These are phyloP conservation scores for Talaromyces nanjingensis DNA, from an alignment of 495 filamentous ascomycete genomes.

Conservation along the genomic window DNA sequence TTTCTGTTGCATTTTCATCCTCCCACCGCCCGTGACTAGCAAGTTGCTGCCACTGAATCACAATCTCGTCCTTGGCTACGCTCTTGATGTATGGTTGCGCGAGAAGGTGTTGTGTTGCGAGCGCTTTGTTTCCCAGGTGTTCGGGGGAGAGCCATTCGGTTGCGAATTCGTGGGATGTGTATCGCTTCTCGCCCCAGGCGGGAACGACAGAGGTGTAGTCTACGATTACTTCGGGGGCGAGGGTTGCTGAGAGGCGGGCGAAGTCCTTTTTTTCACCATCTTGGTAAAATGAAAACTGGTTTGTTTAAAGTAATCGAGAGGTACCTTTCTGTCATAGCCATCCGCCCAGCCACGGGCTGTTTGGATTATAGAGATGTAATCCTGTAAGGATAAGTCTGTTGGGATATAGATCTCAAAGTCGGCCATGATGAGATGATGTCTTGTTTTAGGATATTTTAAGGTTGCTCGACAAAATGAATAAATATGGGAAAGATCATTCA, in stretches of 20 bases:
- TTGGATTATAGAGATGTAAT: no score
- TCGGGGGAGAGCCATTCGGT: constrained; percentile 16
- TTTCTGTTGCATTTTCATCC: background rate
- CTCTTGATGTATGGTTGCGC: constrained; percentile 20
- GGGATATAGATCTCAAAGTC: no score
- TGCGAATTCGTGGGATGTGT: constrained; percentile 14
- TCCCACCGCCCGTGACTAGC: constrained; percentile 18
- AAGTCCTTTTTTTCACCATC: no score
- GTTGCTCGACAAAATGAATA: no score
- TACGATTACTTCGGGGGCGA: constrained; percentile 17
- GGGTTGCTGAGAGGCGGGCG: constrained; percentile 12
- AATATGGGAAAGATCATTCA: no score
- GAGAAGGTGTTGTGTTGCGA: constrained; percentile 24
- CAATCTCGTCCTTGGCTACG: constrained; percentile 18
- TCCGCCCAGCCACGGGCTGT: no score
- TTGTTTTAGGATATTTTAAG: no score
- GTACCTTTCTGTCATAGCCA: no score
- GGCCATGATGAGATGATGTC: no score
- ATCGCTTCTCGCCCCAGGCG: constrained; percentile 13
- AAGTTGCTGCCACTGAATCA: constrained; percentile 22
- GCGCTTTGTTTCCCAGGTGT: constrained; percentile 18
- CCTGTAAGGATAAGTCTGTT: no score
- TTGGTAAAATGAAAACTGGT: no score
- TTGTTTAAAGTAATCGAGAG: no score
- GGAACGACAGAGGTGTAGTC: constrained; percentile 17